Conservation (phyloP, 1,139 yeast genomes). For the Hyphopichia wangnamkhiaoensis region DNA sequence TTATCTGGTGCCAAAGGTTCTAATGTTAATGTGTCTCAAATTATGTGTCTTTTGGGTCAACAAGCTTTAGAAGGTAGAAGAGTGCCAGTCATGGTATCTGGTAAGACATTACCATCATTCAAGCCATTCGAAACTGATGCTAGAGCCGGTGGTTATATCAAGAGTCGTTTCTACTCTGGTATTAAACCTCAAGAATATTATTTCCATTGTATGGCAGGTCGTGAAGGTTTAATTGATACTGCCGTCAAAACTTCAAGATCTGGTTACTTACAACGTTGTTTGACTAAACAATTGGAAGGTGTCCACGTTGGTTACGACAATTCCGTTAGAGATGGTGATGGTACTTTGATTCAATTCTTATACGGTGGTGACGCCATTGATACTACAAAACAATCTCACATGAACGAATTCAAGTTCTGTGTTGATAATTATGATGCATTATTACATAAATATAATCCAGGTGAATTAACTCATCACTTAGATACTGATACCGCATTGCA, state of each 20-base stretch:
- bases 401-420: slow-evolving; percentile 93
- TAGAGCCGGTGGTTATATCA: slow-evolving; percentile 97
- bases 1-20: slow-evolving; percentile 99
- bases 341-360: slow-evolving; percentile 88
- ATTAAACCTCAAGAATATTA: slow-evolving; percentile 98
- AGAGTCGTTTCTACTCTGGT: slow-evolving; percentile 97
- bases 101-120: slow-evolving; percentile 95
- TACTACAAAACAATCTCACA: slow-evolving; percentile 90
- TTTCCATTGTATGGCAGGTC: slow-evolving; percentile 99
- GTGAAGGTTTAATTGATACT: slow-evolving; percentile 99
- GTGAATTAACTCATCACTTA: slow-evolving; percentile 67
- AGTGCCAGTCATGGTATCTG: slow-evolving; percentile 99
- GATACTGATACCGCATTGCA: slow-evolving; percentile 80
- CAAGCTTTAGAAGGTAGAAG: slow-evolving; percentile 99
- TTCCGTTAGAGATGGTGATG: slow-evolving; percentile 95
- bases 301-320: slow-evolving; percentile 93
- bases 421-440: slow-evolving; percentile 87
- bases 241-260: slow-evolving; percentile 99
- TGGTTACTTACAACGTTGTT: slow-evolving; percentile 95
- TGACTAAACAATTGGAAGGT: slow-evolving; percentile 97
- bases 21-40: slow-evolving; percentile 96
- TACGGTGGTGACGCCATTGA: slow-evolving; percentile 98
- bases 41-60: slow-evolving; percentile 98
- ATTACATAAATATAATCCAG: slow-evolving; percentile 84
- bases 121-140: slow-evolving; percentile 97